Base-by-base conservation (phyloP, 2,329 filamentous ascomycete species). In the Colletotrichum sojae region DNA sequence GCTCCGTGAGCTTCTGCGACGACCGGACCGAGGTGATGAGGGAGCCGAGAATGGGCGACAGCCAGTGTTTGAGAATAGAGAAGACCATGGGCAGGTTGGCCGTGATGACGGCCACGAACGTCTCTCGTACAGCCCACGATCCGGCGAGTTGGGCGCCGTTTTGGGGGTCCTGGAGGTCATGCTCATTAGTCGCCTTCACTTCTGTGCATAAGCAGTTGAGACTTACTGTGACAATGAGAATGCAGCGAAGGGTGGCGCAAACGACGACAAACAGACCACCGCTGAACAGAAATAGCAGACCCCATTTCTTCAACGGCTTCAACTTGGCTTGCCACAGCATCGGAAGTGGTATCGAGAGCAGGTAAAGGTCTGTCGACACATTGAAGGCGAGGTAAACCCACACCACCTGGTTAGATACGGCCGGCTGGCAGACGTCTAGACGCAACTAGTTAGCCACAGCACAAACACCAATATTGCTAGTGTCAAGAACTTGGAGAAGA, bases 61-160 rank as follows among this genome's bases (percentile, higher is more conserved):
- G 73, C 77, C 78, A 81, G 39, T 73, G 72, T 45, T 78, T 79
- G 59, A 85, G 59, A 2, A 85, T 75, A 1, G 83, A 80, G 71
- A 81, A 81, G 64, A 84, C 75, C 78, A 82, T 79, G 16, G 80
- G 81, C 18, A 81, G 69, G 71, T 81, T 81, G 56, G 79, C 80
- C 0, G 80, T 80, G 48, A 80, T 71, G 13, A 82, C 76, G 6
- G 80, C 80, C 3, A 81, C 79, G 65, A 83, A 83, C 0, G 78
- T 78, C 62, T 83, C 81, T 18, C 81, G 76, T 0, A 78, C 76
- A 1, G 76, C 77, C 78, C 79, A 81, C 8, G 45, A 56, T 10
- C 70, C 65, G 27, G 67, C 64, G 5, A 71, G 46, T 27, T 69
- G 69, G 8, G 65, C 69, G 15, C 69, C 69, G 36, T 67, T 61